Evolutionary conservation across 495 filamentous ascomycete species (phyloP), one percentile per base, ranked within the genome.

Genomic region (Lepidopterella palustris): DNA sequence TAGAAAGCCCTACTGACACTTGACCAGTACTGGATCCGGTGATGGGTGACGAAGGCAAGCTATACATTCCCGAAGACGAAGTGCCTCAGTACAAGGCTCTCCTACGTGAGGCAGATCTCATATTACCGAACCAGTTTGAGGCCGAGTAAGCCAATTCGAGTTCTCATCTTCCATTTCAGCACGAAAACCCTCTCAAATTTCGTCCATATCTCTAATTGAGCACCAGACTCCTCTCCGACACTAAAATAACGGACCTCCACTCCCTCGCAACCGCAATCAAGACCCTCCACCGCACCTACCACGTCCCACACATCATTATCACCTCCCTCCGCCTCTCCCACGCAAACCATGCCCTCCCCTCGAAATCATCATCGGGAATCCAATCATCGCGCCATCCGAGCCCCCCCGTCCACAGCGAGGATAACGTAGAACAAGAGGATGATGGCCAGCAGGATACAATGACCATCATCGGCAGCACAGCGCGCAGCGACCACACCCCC

Each of bases 61-160:
- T 97, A 21, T 98, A 98, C 71, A 90, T 98, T 48, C 87, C 82
- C 23, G 84, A 90, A 59, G 89, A 93, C 58, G 89, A 93, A 2
- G 86, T 96, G 29, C 90, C 91, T 0, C 88, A 86, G n/a, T 98
- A 97, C 71, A 90, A 87, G 71, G 79, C 77, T 13, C 75, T 95
- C 49, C 76, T 96, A 40, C 73, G 74, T 21, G 80, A 91, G 65
- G 95, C 93, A 4, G 95, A 98, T 70, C 71, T 98, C 60, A 95
- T 97, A 53, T 72, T 97, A 21, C 93, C 93, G 15, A 98, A 98
- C 72, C 92, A 96, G 69, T 98, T 96, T 69, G 93, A 98, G 77
- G 89, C 89, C 24, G 93, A 97, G 91, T 95, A 77, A 63, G 83
- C 74, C 15, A 4, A 27, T 23, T n/a, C n/a, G n/a, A n/a, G n/a